Evolutionary conservation across 2,329 filamentous ascomycete species (phyloP), one percentile per base, ranked within the genome.

Genomic region (Emmonsiellopsis sp.): DNA sequence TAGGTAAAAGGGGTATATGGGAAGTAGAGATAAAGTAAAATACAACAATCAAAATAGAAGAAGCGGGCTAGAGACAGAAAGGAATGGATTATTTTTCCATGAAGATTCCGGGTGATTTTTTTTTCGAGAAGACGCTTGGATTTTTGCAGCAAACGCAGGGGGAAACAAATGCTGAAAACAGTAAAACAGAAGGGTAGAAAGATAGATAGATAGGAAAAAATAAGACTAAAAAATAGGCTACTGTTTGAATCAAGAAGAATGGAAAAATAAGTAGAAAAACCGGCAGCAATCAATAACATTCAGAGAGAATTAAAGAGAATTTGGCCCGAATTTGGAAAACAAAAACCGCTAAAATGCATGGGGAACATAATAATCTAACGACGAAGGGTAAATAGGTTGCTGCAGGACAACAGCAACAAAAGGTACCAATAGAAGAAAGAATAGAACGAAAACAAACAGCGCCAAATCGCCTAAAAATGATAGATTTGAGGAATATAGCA

Each of bases 141-240:
- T 40, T 14, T 11, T 40, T 11, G 11, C 11, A 49, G 11, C 39
- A 51, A 36, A 21, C n/a, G 31, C 9, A 51, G 7, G n/a, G 9
- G 5, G 14, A 7, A 51, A 44, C 39, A 14, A 63, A 42, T 56
- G 51, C 42, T 60, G 56, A 49, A 49, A 57, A 37, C 48, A 46
- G 31, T 55, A 65, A 61, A 57, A 13, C 49, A 39, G 14, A n/a
- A 37, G 40, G 36, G 7, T 17, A 33, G 32, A 8, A 11, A 6
- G 8, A 11, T 10, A 37, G 9, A 37, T 14, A n/a, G 36, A 47
- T 21, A 36, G 6, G 45, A 33, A 33, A 14, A 21, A 10, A 33
- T 11, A 33, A 9, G 34, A 31, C 10, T 37, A 27, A 48, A 37
- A 37, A 7, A 9, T 34, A 48, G 27, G 45, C 45, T 39, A 36